Base-by-base conservation (phyloP, 495 filamentous ascomycete genomes). In the Podospora fimiseda region DNA sequence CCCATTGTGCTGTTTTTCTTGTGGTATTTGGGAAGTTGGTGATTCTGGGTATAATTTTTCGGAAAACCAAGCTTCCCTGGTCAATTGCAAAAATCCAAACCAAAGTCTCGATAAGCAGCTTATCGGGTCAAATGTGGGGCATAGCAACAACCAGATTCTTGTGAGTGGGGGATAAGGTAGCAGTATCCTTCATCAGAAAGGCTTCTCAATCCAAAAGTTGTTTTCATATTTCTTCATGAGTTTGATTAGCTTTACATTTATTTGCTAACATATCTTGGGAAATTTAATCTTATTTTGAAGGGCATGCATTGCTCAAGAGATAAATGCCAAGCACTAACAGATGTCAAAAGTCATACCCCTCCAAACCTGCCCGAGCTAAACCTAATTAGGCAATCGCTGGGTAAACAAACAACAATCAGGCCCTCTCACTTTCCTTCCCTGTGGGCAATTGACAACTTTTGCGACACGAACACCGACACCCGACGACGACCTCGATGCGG, bases 401-500 rank as follows among this genome's bases (percentile, higher is more conserved):
- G 59, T 59, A 59, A 60, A 62, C 57, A 62, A 60, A 62, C 60
- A 59, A 59, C 56, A 24, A 8, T 40, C 45, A 27, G 16, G 14
- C 41, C 48, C 21, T 20, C 43, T 15, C 21, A n/a, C 6, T 8
- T 33, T 9, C 42, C 7, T 15, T 21, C 15, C 48, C 16, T 4
- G 15, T 3, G 20, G 21, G 43, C 43, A 43, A 40, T 30, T 21
- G 30, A 44, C 40, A 14, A 5, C n/a, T 18, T 33, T n/a, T 44
- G 11, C 38, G 9, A 48, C 21, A 30, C n/a, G 11, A 38, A 20
- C 37, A 40, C 24, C 8, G 37, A 1, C 23, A 20, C 27, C 54
- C 57, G 52, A 55, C 46, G 43, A 87, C 86, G 84, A 33, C 27
- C 27, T 84, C 84, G 45, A 75, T 74, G 59, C 74, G 83, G 74